Percentiles rank a stretch among this genome's conserved stretches.
These are phyloP conservation scores for Dactylellina parvicollis DNA, from an alignment of 2,329 filamentous ascomycete species.

Conservation along the genomic window DNA sequence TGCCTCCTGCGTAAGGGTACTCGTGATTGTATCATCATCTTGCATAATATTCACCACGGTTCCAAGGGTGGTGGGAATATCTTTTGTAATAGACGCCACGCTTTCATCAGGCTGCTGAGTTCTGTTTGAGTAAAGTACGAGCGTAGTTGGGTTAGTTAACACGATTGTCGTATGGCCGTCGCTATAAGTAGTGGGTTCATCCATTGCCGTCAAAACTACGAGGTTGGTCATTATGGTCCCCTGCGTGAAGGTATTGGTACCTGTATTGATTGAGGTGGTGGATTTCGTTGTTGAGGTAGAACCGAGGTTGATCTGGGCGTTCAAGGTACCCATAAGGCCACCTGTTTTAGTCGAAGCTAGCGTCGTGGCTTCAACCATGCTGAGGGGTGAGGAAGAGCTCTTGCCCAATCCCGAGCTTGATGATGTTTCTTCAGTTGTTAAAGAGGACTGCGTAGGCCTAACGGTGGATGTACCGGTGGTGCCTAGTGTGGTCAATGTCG, in stretches of 20 bases:
- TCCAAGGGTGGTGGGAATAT: constrained; percentile 5
- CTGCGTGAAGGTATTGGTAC: background rate
- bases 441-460: background rate
- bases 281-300: background rate
- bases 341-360: background rate
- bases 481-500: background rate
- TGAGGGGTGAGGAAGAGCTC: too few species aligned
- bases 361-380: background rate
- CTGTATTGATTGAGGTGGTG: background rate
- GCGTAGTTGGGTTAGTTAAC: background rate
- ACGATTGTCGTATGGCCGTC: constrained; percentile 4
- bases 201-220: background rate
- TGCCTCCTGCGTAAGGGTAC: background rate
- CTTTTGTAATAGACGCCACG: constrained; percentile 1
- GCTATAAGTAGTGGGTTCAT: constrained; percentile 8
- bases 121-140: background rate
- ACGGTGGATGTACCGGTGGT: background rate
- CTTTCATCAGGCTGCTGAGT: background rate
- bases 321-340: background rate
- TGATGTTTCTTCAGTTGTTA: background rate
- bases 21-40: constrained; percentile 10
- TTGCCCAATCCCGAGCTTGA: background rate
- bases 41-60: background rate
- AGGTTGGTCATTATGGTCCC: background rate
- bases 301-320: constrained; percentile 12